Evolutionary conservation across 2,329 filamentous ascomycete genomes (phyloP).

Genomic region (Verticillium nubilum): DNA sequence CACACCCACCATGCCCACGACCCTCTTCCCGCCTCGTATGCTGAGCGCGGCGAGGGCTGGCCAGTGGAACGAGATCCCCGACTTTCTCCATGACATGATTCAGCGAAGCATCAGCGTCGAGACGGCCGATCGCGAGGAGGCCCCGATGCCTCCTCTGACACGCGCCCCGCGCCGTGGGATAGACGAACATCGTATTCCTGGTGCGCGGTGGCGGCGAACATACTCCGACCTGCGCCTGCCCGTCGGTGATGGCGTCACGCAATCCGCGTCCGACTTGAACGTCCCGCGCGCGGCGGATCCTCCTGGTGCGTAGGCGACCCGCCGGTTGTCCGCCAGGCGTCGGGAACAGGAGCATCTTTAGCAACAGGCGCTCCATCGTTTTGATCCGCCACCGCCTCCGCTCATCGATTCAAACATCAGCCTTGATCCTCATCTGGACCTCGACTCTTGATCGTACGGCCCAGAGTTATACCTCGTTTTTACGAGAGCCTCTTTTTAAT

Average conservation of each 20-base stretch:
- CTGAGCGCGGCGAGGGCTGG: constrained; percentile 49
- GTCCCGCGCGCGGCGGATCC: constrained; percentile 22
- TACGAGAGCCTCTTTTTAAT: background rate
- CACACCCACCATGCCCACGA: constrained; percentile 19
- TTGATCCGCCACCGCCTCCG: background rate
- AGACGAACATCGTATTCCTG: background rate
- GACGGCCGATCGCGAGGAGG: background rate
- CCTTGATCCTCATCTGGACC: background rate
- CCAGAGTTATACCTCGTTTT: constrained; percentile 4
- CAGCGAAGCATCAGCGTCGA: constrained; percentile 37
- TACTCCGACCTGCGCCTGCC: constrained; percentile 35
- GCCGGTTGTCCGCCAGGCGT: background rate
- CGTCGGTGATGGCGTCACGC: constrained; percentile 19
- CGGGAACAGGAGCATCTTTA: no score
- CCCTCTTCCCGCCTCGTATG: constrained; percentile 45
- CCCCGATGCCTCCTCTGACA: constrained; percentile 1
- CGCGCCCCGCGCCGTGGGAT: constrained; percentile 2
- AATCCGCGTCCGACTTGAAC: constrained; percentile 16
- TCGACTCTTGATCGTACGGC: background rate
- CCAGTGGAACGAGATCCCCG: constrained; percentile 53
- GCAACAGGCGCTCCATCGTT: no score
- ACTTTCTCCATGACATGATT: constrained; percentile 47
- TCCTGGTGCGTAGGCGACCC: constrained; percentile 19
- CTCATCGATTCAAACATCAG: background rate
- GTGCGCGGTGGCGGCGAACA: constrained; percentile 14